Base-by-base conservation (phyloP, 169 alveolate species). In the Plasmodium yoelii region DNA sequence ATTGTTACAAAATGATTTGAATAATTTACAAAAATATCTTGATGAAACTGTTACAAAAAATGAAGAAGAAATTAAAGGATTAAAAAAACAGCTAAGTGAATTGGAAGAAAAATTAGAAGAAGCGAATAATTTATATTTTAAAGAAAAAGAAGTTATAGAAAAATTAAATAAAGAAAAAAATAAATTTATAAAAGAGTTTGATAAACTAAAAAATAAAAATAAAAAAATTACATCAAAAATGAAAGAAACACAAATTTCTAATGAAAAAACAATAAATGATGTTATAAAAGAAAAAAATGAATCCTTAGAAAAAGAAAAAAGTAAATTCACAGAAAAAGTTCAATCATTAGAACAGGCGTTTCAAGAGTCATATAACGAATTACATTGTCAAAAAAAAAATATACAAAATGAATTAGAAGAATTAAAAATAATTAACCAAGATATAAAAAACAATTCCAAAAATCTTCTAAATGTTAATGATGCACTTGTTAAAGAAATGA, bases 391-490 rank as follows among this genome's bases (percentile, higher is more conserved):
- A 59, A 82, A 82, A 19, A 68, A 82, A 24, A 39, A 46, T 4
- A 34, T 82, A 67, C 47, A 65, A 60, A n/a, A 39, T 8, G 84
- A 82, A 44, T 15, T 82, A 7, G 39, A 67, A 15, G 73, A 82
- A 39, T 42, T 82, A 39, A 82, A 82, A 65, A 67, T 18, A 10
- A 22, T 70, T 12, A 82, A 82, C 56, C 73, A 82, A 42, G 90
- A 82, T 46, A 65, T 82, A 9, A 82, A 82, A 67, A 82, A 42
- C 34, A 82, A 82, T 24, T 68, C 90, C 0, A 70, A 82, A 65
- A 65, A 82, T 65, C 90, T 82, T 24, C 46, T 55, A 46, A 82
- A 82, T 71, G 90, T 82, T 10, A 82, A 82, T 67, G 84, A 82
- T 1, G 28, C 68, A 0, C 49, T 82, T 18, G 57, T 61, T 2